These are phyloP conservation scores for Scortechinia acanthostroma DNA, from an alignment of 2,329 filamentous ascomycete genomes.

Conservation along the genomic window DNA sequence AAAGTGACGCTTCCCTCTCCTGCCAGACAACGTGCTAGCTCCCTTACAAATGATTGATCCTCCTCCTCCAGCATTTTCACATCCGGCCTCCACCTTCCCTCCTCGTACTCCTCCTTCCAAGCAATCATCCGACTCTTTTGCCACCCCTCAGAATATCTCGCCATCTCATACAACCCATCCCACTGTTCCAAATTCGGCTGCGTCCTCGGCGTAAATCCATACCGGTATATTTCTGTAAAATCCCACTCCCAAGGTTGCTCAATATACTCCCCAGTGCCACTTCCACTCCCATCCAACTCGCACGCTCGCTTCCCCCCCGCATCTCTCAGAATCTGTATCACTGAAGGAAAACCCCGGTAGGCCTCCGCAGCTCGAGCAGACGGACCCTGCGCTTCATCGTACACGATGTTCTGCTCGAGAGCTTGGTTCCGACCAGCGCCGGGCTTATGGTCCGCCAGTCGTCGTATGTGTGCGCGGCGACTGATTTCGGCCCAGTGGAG, in stretches of 20 bases:
- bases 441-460: constrained; percentile 9
- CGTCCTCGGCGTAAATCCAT: background rate
- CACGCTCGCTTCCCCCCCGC: background rate
- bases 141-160: too few species aligned
- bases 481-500: constrained; percentile 9
- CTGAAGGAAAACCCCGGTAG: background rate
- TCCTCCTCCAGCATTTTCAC: too few species aligned
- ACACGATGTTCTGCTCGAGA: constrained; percentile 8
- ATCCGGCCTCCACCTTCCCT: too few species aligned
- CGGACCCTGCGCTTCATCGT: constrained; percentile 8
- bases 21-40: too few species aligned
- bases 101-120: background rate
- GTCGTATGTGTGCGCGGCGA: constrained; percentile 10
- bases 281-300: background rate
- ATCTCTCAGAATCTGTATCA: background rate
- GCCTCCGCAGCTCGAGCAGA: constrained; percentile 6
- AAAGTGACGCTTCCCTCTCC: too few species aligned
- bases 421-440: constrained; percentile 8
- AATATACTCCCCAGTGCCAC: background rate
- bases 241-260: background rate
- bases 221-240: background rate
- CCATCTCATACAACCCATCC: background rate
- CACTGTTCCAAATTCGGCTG: background rate
- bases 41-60: too few species aligned
- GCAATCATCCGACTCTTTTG: background rate